Evolutionary conservation across 164 flowering plant genomes (phyloP), one percentile per base, ranked within the genome.

Genomic region (Vitis riparia): DNA sequence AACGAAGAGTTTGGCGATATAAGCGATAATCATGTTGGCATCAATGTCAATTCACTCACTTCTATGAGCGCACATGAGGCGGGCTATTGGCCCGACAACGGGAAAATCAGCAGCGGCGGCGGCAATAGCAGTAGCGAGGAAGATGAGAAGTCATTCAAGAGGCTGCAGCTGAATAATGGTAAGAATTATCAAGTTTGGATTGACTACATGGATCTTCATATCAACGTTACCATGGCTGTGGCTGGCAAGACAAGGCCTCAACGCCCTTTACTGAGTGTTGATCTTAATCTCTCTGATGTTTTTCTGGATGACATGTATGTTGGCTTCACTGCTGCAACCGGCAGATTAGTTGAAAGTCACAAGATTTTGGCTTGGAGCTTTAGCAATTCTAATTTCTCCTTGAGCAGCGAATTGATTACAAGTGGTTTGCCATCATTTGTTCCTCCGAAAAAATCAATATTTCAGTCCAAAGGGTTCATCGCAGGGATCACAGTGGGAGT

Each of bases 1-100:
- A 88, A 89, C 59, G 71, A 79, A 12, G 91, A 89, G 48, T 89
- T 83, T 68, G 51, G 69, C 0, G 94, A 87, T 56, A 79, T 76
- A 1, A 59, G 80, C 51, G 82, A 61, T 2, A 89, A 89, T 53
- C 94, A 88, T 72, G 89, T 89, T 0, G 92, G 92, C 0, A 64
- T 88, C 49, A 82, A 87, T 59, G 66, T 84, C 55, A 87, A 84
- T 72, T 88, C 89, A 0, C 84, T 89, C 12, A 74, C 68, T 0
- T 89, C 94, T 0, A 11, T 51, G 0, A 11, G 8, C 8, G 52
- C 93, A 5, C 29, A 78, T 9, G 58, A 62, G 11, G 89, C 90
- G 0, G 94, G 91, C 4, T 86, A 72, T 52, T 89, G 87, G 88
- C 62, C 57, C 0, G 79, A 73, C 3, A 57, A 73, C 32, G 10